phyloP scores from a whole-genome alignment of 2,329 filamentous ascomycete species.

The Rhinocladiella similis region DNA sequence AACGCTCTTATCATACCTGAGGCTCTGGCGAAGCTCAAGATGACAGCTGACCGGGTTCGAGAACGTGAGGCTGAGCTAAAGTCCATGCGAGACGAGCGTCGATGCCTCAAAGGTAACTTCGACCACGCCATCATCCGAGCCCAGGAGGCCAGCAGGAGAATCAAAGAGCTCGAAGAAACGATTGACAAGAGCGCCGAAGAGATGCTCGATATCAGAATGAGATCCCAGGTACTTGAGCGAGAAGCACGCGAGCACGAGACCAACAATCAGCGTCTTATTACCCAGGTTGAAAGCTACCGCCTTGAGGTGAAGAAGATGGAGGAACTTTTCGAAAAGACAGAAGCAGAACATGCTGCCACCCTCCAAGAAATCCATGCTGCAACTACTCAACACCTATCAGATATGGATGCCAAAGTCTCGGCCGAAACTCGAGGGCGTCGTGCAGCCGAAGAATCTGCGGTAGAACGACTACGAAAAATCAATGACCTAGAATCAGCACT shows the following conservation, averaged over 20 bases:
- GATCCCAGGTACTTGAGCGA: constrained; percentile 43
- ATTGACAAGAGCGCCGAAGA: constrained; percentile 46
- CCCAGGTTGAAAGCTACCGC: constrained; percentile 45
- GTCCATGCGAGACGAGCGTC: constrained; percentile 40
- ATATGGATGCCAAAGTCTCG: constrained; percentile 37
- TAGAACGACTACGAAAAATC: constrained; percentile 37
- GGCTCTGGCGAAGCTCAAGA: constrained; percentile 40
- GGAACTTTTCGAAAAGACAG: constrained; percentile 41
- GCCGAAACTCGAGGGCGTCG: constrained; percentile 36
- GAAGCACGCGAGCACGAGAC: constrained; percentile 42
- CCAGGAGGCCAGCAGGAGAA: constrained; percentile 39
- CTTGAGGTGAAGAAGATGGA: constrained; percentile 46
- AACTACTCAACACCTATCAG: constrained; percentile 33
- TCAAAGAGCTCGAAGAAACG: constrained; percentile 39
- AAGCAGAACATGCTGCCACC: constrained; percentile 39
- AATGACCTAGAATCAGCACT: constrained; percentile 38
- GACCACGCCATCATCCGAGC: constrained; percentile 41
- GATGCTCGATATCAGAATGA: constrained; percentile 46
- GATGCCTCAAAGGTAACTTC: constrained; percentile 45
- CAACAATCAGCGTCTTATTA: constrained; percentile 43
- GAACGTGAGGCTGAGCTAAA: constrained; percentile 38
- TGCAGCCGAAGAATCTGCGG: constrained; percentile 38
- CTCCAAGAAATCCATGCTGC: constrained; percentile 40
- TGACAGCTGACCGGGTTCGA: constrained; percentile 32
- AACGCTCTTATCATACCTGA: constrained; percentile 42